Conservation (phyloP, 73 alveolate species). For the Paramecium bursaria region DNA sequence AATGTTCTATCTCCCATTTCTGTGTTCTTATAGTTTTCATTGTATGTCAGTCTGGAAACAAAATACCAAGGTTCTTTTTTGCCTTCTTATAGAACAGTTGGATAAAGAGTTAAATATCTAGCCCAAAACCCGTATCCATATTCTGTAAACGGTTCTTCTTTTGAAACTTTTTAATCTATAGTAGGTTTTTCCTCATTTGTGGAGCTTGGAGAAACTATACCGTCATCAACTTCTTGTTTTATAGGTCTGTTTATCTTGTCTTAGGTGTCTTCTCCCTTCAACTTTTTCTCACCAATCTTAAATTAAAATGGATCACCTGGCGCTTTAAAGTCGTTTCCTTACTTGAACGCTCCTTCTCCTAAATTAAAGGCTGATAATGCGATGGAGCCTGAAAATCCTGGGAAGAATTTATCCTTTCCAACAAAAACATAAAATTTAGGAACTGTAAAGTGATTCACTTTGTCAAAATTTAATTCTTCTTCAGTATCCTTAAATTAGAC, state of each 20-base stretch:
- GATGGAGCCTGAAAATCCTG: slow-evolving; percentile 39
- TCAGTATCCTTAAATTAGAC: slow-evolving; percentile 43
- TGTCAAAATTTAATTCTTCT: neutral
- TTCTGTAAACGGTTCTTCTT: neutral
- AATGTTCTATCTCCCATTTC: slow-evolving; percentile 61
- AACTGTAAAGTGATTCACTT: slow-evolving; percentile 46
- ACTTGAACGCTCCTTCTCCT: slow-evolving; percentile 53
- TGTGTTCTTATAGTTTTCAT: slow-evolving; percentile 33
- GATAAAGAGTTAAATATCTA: slow-evolving; percentile 43
- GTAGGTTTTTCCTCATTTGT: neutral
- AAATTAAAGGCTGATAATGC: slow-evolving; percentile 6
- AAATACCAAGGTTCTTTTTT: slow-evolving; percentile 59
- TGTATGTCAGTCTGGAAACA: slow-evolving; percentile 43
- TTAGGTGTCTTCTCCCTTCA: slow-evolving; percentile 22
- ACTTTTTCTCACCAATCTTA: slow-evolving; percentile 8
- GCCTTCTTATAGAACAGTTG: neutral
- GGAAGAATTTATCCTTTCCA: slow-evolving; percentile 52
- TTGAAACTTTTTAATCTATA: neutral
- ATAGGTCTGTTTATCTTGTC: no score
- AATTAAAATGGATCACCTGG: neutral
- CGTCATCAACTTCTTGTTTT: neutral
- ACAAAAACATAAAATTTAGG: slow-evolving; percentile 29
- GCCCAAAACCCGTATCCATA: slow-evolving; percentile 60
- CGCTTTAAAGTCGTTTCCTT: slow-evolving; percentile 54
- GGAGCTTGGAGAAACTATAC: neutral